A percentile compares a stretch with the other conserved stretches of the same genome.
phyloP scores from a whole-genome alignment of 345 rosid species.

The Murraya paniculata region DNA sequence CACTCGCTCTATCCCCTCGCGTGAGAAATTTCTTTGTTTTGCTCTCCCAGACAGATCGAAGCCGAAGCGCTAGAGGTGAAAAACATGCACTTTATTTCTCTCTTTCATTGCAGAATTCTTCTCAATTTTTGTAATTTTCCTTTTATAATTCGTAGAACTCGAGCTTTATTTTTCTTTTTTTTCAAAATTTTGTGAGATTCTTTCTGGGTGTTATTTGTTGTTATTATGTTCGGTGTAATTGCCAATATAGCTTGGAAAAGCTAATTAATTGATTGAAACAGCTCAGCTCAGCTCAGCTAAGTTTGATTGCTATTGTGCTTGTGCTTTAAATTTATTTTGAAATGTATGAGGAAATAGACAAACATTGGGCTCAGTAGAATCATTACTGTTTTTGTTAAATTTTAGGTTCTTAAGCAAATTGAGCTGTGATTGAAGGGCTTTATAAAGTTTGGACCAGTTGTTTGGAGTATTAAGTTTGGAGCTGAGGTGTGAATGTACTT shows the following conservation, averaged over 20 bases:
- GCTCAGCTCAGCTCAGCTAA: not conserved
- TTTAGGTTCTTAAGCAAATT: not conserved
- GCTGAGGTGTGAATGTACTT: not conserved
- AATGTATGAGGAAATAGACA: not conserved
- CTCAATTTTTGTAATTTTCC: not conserved
- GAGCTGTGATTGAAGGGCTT: not conserved
- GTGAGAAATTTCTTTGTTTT: slow-evolving; percentile 1
- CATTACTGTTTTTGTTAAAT: not conserved
- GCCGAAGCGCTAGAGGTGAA: slow-evolving; percentile 7
- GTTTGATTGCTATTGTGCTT: not conserved
- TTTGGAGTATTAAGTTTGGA: not conserved
- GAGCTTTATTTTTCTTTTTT: not conserved
- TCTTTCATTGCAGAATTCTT: not conserved
- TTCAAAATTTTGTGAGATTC: not conserved
- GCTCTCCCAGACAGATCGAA: slow-evolving; percentile 5
- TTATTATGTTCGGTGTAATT: not conserved
- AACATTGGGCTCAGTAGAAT: not conserved
- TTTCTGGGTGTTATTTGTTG: not conserved
- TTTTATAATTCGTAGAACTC: not conserved
- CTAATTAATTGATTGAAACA: not conserved
- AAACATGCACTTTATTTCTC: not conserved
- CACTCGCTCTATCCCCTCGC: slow-evolving; percentile 21
- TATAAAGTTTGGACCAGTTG: not conserved
- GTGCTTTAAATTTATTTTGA: not conserved
- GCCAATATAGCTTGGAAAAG: not conserved